phyloP scores from a whole-genome alignment of 225 moss, liverwort and hornwort genomes.

The Sphagnum contortum region DNA sequence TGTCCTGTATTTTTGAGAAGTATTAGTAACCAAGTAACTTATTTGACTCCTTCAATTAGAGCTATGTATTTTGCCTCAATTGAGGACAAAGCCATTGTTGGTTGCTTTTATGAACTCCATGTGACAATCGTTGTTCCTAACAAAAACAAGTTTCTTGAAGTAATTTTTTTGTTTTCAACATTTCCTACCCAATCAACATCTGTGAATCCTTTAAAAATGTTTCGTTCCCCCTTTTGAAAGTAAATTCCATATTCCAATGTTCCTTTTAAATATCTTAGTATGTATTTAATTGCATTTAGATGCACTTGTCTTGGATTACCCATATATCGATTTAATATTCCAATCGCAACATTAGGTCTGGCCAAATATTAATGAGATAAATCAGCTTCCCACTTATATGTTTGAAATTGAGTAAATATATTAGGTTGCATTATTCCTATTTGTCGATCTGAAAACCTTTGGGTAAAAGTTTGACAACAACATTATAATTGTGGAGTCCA shows the following conservation, averaged over 20 bases:
- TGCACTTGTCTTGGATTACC: not conserved
- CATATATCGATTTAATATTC: not conserved
- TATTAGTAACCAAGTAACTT: not conserved
- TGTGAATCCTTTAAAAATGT: not conserved
- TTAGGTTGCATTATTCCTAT: too few species aligned
- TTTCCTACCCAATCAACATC: conserved; percentile 9
- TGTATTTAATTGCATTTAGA: too few species aligned
- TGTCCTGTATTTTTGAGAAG: not conserved
- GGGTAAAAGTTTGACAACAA: too few species aligned
- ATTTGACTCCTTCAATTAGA: not conserved
- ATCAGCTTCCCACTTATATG: not conserved
- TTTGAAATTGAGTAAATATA: not conserved
- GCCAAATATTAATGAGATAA: not conserved
- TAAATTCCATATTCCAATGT: not conserved
- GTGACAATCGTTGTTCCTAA: not conserved
- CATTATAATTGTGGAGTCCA: too few species aligned
- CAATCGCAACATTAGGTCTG: not conserved
- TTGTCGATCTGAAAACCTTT: too few species aligned
- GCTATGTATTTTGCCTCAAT: not conserved
- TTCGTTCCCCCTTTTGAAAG: not conserved
- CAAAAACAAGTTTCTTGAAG: not conserved
- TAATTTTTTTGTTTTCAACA: not conserved
- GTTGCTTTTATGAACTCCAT: conserved; percentile 1
- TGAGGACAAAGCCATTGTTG: not conserved
- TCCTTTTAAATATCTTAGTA: not conserved